Conservation (phyloP, 2,329 filamentous ascomycete genomes). For the Byssoonygena ceratinophila region DNA sequence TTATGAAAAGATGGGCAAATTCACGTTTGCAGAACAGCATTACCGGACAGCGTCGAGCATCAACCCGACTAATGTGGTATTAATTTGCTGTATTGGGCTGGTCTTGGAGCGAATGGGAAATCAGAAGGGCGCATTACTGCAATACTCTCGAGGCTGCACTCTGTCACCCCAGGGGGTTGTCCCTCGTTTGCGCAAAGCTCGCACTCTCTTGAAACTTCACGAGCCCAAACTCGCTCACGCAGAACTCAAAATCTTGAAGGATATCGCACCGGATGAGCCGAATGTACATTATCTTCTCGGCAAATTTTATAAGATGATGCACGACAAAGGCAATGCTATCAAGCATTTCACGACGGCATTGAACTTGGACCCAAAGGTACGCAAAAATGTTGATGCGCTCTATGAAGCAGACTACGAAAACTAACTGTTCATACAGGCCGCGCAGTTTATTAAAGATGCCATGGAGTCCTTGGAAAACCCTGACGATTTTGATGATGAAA, state of each 20-base stretch:
- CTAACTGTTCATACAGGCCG: slow-evolving; percentile 50
- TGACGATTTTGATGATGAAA: slow-evolving; percentile 48
- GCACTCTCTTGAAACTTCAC: slow-evolving; percentile 68
- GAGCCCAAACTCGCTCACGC: slow-evolving; percentile 59
- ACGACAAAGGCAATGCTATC: slow-evolving; percentile 62
- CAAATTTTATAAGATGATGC: slow-evolving; percentile 48
- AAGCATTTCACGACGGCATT: slow-evolving; percentile 89
- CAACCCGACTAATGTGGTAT: slow-evolving; percentile 85
- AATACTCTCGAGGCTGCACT: slow-evolving; percentile 72
- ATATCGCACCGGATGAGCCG: slow-evolving; percentile 84
- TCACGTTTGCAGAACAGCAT: slow-evolving; percentile 81
- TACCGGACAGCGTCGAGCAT: slow-evolving; percentile 80
- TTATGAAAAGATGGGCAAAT: slow-evolving; percentile 81
- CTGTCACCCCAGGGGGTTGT: slow-evolving; percentile 71
- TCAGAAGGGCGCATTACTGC: slow-evolving; percentile 62
- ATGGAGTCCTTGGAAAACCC: slow-evolving; percentile 86
- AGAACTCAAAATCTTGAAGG: slow-evolving; percentile 79
- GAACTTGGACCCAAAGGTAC: slow-evolving; percentile 91
- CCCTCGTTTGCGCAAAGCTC: slow-evolving; percentile 85
- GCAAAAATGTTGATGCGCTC: slow-evolving; percentile 20
- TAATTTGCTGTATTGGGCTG: slow-evolving; percentile 84
- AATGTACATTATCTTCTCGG: slow-evolving; percentile 93
- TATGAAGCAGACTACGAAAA: not conserved
- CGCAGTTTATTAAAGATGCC: slow-evolving; percentile 87
- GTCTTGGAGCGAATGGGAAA: slow-evolving; percentile 84